A percentile compares a stretch with the other conserved stretches of the same genome.
Conservation (phyloP, 306 rosid genomes). For the Rosa persica region DNA sequence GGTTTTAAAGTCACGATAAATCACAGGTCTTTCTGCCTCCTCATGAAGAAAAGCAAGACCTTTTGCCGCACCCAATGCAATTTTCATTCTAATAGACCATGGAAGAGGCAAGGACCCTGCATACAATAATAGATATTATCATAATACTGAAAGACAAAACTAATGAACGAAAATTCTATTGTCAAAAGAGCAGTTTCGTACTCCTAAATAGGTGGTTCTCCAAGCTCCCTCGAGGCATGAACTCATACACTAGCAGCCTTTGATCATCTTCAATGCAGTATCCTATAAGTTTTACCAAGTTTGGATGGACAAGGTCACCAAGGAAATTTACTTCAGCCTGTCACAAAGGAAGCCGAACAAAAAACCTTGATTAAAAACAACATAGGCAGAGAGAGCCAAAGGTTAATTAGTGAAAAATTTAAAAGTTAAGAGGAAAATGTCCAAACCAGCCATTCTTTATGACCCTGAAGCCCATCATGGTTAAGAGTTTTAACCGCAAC, state of each 20-base stretch:
- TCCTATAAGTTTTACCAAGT: conserved; percentile 92
- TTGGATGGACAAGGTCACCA: conserved; percentile 84
- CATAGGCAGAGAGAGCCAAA: background rate
- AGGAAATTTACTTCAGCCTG: conserved; percentile 97
- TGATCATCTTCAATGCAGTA: conserved; percentile 98
- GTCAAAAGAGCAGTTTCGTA: conserved; percentile 38
- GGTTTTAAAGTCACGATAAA: conserved; percentile 94
- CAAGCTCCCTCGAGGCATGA: conserved; percentile 98
- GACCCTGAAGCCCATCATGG: conserved; percentile 99
- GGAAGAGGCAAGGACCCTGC: conserved; percentile 98
- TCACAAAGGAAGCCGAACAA: conserved; percentile 31
- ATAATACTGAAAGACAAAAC: conserved; percentile 20
- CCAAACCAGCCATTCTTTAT: conserved; percentile 99
- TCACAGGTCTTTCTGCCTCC: conserved; percentile 95
- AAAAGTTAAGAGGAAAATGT: conserved; percentile 24
- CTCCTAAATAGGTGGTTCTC: conserved; percentile 97
- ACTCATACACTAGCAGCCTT: conserved; percentile 86
- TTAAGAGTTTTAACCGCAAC: conserved; percentile 96
- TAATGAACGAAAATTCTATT: background rate
- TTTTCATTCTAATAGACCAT: conserved; percentile 95
- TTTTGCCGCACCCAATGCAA: conserved; percentile 94
- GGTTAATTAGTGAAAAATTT: background rate
- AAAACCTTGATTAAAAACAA: conserved; percentile 7
- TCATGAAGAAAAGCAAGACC: conserved; percentile 98
- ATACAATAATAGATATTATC: conserved; percentile 21